Base-by-base conservation (phyloP, 108 stramenopile genomes). In the Pseudonitzschia pungens region DNA sequence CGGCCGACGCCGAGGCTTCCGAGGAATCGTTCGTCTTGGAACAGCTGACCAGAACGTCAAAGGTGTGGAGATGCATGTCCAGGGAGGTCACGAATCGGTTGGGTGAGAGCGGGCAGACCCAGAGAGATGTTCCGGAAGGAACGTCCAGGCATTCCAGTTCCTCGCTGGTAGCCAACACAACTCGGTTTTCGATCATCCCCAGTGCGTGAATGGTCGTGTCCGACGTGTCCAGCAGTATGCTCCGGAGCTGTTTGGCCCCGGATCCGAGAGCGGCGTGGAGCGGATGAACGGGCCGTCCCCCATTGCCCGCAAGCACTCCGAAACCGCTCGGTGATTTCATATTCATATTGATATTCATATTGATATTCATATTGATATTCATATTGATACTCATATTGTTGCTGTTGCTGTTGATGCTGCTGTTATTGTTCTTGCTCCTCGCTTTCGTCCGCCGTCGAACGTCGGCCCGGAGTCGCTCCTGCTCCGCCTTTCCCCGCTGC, bases 101-200 rank as follows among this genome's bases (percentile, higher is more conserved):
- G 51, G 59, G 27, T 2, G 71, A 26, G 5, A 79, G 69, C 11
- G 78, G 73, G 63, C 72, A 79, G 21, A 79, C 78, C 78, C 78
- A 79, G 15, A 79, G 45, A 1, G 60, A 64, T 6, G 73, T 70
- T 8, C 64, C 71, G 15, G 78, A 70, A 14, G 73, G 78, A 44
- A 79, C 69, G 55, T 79, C 73, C 69, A 79, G 69, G 65, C 78
- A 79, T 57, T 79, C 78, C 40, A 79, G 54, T 63, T 79, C 73
- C 28, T 60, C 72, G 9, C 65, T 33, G 0, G 72, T 79, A 4
- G 78, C 72, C 16, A 79, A 44, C 18, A 79, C 78, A 5, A 79
- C 73, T 44, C 78, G 72, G 20, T 59, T 27, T n/a, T 64, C 73
- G 16, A 70, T 69, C 78, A 79, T 79, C 8, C 63, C 72, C 27